These are phyloP conservation scores for Lachnellula subtilissima DNA, from an alignment of 2,329 filamentous ascomycete species.

Conservation along the genomic window DNA sequence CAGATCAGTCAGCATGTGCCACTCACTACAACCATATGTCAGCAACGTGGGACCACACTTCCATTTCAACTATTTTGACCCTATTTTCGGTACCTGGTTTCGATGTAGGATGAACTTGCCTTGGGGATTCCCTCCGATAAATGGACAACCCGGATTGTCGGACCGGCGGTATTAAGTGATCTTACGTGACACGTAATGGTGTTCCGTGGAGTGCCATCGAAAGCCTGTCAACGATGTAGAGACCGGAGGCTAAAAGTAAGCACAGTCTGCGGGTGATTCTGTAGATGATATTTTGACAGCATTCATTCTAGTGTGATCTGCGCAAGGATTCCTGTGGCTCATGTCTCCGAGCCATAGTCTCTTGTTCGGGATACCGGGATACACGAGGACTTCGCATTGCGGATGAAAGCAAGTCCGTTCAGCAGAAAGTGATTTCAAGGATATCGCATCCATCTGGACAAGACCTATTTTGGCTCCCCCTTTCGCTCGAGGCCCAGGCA, in stretches of 20 bases:
- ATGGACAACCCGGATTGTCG: neutral
- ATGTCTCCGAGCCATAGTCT: constrained; percentile 12
- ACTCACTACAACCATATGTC: neutral
- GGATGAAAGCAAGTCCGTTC: constrained; percentile 10
- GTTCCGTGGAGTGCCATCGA: constrained; percentile 3
- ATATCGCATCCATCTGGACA: neutral
- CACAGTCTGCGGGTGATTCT: neutral
- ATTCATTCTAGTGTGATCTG: constrained; percentile 15
- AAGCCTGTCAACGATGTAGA: constrained; percentile 13
- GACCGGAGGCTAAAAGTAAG: constrained; percentile 14
- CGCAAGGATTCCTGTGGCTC: constrained; percentile 5
- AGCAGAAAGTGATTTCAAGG: constrained; percentile 1
- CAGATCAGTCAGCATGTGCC: neutral
- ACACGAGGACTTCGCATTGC: constrained; percentile 11
- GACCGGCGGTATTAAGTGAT: neutral
- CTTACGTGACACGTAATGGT: neutral
- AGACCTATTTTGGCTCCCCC: neutral
- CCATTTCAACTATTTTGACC: too few species aligned
- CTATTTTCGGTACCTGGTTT: too few species aligned
- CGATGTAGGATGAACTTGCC: too few species aligned
- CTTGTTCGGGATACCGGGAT: constrained; percentile 16
- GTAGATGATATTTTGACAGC: neutral
- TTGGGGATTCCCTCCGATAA: neutral
- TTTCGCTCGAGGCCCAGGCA: constrained; percentile 12
- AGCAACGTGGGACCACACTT: too few species aligned